A percentile compares a stretch with the other conserved stretches of the same genome.
Evolutionary conservation across 257 asterid species (phyloP).

Genomic region (Solanum acaule): DNA sequence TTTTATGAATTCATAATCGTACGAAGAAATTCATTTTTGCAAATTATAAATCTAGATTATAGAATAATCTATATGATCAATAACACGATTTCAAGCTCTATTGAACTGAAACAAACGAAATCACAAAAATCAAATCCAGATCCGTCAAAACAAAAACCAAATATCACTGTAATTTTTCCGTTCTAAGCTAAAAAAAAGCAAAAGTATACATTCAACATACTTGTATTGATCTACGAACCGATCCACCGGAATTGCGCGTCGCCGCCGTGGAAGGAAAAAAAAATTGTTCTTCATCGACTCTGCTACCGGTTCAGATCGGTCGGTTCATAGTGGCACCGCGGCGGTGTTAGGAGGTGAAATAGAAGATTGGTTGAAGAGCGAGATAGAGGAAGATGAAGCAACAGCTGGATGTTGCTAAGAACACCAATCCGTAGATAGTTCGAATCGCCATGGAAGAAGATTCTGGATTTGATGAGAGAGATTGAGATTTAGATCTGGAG

Average conservation of each 20-base stretch:
- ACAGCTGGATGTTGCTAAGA: constrained; percentile 33
- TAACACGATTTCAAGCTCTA: background rate
- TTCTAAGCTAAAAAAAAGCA: background rate
- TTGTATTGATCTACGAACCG: background rate
- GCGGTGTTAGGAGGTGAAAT: constrained; percentile 26
- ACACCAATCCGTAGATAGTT: constrained; percentile 36
- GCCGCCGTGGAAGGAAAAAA: background rate
- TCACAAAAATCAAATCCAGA: background rate
- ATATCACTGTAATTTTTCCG: background rate
- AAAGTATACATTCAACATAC: background rate
- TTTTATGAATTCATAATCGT: background rate
- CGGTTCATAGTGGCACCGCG: background rate
- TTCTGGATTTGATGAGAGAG: background rate
- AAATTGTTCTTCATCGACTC: background rate
- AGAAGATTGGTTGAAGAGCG: constrained; percentile 49
- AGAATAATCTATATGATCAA: background rate
- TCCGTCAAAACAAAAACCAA: background rate
- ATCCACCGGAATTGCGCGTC: background rate
- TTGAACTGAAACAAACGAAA: background rate
- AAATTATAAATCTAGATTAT: background rate
- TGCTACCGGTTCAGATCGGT: background rate
- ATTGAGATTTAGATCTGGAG: background rate
- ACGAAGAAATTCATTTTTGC: background rate
- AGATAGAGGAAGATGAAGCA: constrained; percentile 44
- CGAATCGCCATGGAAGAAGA: constrained; percentile 21